A percentile compares a stretch with the other conserved stretches of the same genome.
phyloP scores from a whole-genome alignment of 345 rosid genomes.

The Eucalyptus cloeziana region DNA sequence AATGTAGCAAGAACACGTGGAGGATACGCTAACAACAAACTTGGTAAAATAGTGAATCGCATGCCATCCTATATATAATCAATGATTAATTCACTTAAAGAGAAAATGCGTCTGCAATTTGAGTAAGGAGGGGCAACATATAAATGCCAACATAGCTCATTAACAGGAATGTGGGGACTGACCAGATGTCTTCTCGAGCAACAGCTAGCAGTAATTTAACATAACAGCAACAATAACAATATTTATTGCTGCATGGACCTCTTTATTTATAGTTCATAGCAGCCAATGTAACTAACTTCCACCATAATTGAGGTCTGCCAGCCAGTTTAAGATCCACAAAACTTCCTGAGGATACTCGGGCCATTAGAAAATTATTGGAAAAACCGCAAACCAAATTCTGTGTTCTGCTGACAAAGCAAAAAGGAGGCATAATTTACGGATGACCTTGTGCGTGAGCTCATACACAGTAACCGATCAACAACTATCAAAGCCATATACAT shows the following conservation, averaged over 20 bases:
- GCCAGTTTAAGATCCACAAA: background rate
- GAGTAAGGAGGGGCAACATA: background rate
- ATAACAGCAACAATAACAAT: background rate
- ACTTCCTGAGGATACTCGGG: background rate
- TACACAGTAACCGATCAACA: background rate
- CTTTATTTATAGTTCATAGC: background rate
- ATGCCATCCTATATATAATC: background rate
- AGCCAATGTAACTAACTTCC: background rate
- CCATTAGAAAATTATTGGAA: background rate
- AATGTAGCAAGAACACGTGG: background rate
- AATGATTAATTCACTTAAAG: background rate
- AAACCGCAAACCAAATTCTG: background rate
- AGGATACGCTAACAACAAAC: background rate
- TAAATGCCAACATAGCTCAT: background rate
- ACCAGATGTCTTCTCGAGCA: background rate
- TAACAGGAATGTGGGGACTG: background rate
- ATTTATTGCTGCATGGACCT: background rate
- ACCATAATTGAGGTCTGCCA: background rate
- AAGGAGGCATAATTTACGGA: background rate
- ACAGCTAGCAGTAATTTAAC: background rate
- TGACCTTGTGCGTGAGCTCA: background rate
- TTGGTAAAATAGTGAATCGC: background rate
- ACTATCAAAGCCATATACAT: background rate
- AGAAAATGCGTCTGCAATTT: background rate
- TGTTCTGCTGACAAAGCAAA: background rate